These are phyloP conservation scores for Entomophthora muscae DNA, from an alignment of 371 early-diverging fungal genomes.

Conservation along the genomic window DNA sequence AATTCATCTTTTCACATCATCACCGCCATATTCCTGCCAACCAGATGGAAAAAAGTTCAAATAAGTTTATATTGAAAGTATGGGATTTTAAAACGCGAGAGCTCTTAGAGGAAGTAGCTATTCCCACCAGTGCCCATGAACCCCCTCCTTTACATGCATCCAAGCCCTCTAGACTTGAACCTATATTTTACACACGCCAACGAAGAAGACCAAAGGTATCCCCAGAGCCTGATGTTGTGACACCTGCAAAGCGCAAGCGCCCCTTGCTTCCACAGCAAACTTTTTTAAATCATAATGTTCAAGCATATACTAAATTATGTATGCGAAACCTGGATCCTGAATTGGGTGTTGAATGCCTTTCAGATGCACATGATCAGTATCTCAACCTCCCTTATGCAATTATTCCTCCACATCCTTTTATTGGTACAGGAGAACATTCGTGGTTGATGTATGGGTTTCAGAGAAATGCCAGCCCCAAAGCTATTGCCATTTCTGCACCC, in stretches of 20 bases:
- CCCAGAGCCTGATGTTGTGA: not conserved
- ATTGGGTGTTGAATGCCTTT: not conserved
- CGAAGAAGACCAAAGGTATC: not conserved
- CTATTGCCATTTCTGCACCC: not conserved
- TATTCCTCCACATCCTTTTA: not conserved
- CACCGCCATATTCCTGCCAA: not conserved
- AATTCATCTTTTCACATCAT: not conserved
- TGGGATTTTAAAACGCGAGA: not conserved
- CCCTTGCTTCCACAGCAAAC: not conserved
- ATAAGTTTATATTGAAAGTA: not conserved
- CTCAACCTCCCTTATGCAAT: not conserved
- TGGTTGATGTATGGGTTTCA: not conserved
- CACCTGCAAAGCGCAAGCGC: not conserved
- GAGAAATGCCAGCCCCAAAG: not conserved
- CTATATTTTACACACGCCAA: not conserved
- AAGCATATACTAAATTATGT: not conserved
- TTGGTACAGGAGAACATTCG: not conserved
- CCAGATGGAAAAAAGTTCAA: not conserved
- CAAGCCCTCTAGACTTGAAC: not conserved
- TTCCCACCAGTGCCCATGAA: not conserved
- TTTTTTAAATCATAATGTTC: not conserved
- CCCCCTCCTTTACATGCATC: not conserved
- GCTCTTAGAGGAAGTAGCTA: not conserved
- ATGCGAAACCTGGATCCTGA: not conserved
- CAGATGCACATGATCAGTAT: not conserved